These are phyloP conservation scores for Actinidia arguta DNA, from an alignment of 179 eudicot species.

Conservation along the genomic window DNA sequence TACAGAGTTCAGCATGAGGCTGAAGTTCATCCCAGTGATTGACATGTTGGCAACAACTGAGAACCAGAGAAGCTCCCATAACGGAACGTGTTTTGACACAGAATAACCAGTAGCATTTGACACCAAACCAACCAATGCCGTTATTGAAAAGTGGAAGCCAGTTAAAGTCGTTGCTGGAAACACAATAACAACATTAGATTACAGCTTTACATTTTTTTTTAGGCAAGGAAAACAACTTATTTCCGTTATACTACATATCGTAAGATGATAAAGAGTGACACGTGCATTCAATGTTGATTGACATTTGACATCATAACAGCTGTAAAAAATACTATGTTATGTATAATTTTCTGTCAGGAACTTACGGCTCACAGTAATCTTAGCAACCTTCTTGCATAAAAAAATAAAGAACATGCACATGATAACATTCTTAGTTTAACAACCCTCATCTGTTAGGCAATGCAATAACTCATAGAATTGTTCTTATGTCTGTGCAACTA, in stretches of 20 bases:
- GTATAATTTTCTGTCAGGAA: not conserved
- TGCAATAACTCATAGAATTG: no score
- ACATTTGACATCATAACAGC: not conserved
- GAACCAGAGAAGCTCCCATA: conserved; percentile 84
- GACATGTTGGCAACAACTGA: conserved; percentile 77
- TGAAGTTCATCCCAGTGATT: conserved; percentile 67
- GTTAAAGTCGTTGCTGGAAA: conserved; percentile 60
- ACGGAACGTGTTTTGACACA: conserved; percentile 68
- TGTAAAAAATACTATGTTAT: not conserved
- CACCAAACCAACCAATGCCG: conserved; percentile 72
- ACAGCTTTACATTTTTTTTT: not conserved
- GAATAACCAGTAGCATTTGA: conserved; percentile 80
- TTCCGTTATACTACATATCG: not conserved
- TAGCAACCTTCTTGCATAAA: not conserved
- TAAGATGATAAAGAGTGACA: not conserved
- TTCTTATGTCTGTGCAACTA: no score
- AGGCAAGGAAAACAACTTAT: not conserved
- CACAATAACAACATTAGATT: not conserved
- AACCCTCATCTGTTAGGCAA: not conserved
- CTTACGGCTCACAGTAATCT: not conserved
- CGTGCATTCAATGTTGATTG: not conserved
- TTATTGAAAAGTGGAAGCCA: conserved; percentile 70
- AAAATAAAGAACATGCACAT: not conserved
- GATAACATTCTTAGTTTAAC: not conserved
- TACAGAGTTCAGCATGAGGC: conserved; percentile 70